phyloP scores from a whole-genome alignment of 2,329 filamentous ascomycete genomes.

The Ascocoryne sarcoides region DNA sequence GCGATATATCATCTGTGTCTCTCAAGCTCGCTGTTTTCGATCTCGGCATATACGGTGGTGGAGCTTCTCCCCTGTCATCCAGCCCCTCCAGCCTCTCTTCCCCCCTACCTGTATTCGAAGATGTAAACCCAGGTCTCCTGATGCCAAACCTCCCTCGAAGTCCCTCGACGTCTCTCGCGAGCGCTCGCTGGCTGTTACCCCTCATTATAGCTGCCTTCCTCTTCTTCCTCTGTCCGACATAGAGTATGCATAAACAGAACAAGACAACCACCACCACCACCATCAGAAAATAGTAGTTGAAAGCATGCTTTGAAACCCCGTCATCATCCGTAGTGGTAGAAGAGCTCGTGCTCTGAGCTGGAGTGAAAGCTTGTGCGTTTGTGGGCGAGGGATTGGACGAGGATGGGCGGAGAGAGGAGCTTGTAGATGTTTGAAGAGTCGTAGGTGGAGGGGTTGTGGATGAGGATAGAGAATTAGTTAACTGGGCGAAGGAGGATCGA shows the following conservation, averaged over 20 bases:
- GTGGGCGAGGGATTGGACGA: constrained; percentile 1
- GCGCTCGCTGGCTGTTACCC: constrained; percentile 23
- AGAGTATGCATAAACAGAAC: constrained; percentile 33
- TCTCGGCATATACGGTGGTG: constrained; percentile 46
- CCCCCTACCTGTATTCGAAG: neutral
- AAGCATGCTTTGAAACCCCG: constrained; percentile 39
- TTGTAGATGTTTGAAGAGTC: constrained; percentile 8
- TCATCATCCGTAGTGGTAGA: constrained; percentile 11
- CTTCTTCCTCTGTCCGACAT: constrained; percentile 34
- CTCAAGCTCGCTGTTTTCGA: constrained; percentile 25
- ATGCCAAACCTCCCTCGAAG: constrained; percentile 14
- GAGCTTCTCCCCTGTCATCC: constrained; percentile 55
- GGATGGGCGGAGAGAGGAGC: constrained; percentile 2
- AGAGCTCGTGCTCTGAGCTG: constrained; percentile 3
- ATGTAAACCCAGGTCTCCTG: constrained; percentile 3
- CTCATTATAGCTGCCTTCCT: constrained; percentile 14
- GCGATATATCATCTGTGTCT: constrained; percentile 3
- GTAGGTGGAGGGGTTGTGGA: constrained; percentile 4
- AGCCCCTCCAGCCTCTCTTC: constrained; percentile 42
- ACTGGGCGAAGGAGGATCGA: constrained; percentile 17
- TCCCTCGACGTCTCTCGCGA: constrained; percentile 23
- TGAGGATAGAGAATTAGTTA: constrained; percentile 6
- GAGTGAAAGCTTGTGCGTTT: constrained; percentile 1
- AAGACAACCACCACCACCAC: constrained; percentile 37
- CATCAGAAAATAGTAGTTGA: constrained; percentile 46